phyloP scores from a whole-genome alignment of 2,329 filamentous ascomycete genomes.

The Cordyceps tenuipes region DNA sequence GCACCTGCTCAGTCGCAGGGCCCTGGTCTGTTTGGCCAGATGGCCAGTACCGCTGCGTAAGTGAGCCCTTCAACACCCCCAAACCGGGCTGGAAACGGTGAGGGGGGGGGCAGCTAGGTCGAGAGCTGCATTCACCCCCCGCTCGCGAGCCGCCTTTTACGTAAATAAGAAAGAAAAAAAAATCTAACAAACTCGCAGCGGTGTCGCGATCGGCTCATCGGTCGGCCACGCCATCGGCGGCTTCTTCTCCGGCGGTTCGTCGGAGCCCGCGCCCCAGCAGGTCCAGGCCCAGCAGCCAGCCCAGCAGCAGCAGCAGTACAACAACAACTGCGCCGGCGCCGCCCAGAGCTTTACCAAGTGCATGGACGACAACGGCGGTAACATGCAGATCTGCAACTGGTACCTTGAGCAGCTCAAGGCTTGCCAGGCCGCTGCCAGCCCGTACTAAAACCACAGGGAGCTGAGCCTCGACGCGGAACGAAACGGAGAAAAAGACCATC shows the following conservation, averaged over 20 bases:
- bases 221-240: slow-evolving; percentile 92
- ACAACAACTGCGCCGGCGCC: slow-evolving; percentile 67
- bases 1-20: slow-evolving; percentile 56
- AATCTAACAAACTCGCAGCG: slow-evolving; percentile 42
- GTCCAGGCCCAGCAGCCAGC: slow-evolving; percentile 42
- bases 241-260: slow-evolving; percentile 70
- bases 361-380: slow-evolving; percentile 90
- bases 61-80: slow-evolving; percentile 30
- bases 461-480: background rate
- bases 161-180: background rate
- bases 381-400: slow-evolving; percentile 95
- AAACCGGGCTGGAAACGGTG: background rate
- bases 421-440: slow-evolving; percentile 69
- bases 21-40: slow-evolving; percentile 86
- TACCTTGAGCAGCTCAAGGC: slow-evolving; percentile 96
- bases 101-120: background rate
- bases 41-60: slow-evolving; percentile 96
- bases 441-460: slow-evolving; percentile 45
- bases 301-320: slow-evolving; percentile 41
- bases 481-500: background rate
- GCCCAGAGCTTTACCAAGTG: slow-evolving; percentile 85
- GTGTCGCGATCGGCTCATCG: slow-evolving; percentile 91
- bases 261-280: slow-evolving; percentile 44
- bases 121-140: background rate
- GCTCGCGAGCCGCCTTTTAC: no score